Percentiles rank a stretch among this genome's conserved stretches.
Conservation (phyloP, 2,329 filamentous ascomycete genomes). For the Trichophyton schoenleinii region DNA sequence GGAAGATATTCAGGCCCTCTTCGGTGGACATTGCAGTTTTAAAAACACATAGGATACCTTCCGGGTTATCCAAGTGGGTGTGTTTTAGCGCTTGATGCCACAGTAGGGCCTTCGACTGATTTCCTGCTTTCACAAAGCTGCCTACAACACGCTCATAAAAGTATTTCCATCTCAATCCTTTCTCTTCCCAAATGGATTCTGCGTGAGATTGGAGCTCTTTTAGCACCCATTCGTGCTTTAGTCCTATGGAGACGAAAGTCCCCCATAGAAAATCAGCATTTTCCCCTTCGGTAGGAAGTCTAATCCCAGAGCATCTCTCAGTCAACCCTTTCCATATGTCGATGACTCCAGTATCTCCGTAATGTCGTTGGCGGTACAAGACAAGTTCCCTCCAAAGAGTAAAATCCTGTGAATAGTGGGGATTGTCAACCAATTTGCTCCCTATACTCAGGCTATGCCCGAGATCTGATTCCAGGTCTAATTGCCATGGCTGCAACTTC, state of each 20-base stretch:
- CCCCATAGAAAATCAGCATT: slow-evolving; percentile 32
- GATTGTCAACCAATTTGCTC: slow-evolving; percentile 28
- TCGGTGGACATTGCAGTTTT: slow-evolving; percentile 16
- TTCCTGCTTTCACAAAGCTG: slow-evolving; percentile 22
- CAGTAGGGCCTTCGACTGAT: slow-evolving; percentile 21
- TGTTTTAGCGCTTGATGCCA: slow-evolving; percentile 29
- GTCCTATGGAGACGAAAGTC: slow-evolving; percentile 26
- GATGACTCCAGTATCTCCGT: slow-evolving; percentile 31
- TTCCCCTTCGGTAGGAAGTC: slow-evolving; percentile 26
- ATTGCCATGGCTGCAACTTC: slow-evolving; percentile 19
- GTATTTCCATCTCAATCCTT: slow-evolving; percentile 26
- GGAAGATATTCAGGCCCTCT: slow-evolving; percentile 25
- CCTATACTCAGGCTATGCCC: slow-evolving; percentile 25
- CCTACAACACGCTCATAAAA: slow-evolving; percentile 30
- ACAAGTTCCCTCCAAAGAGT: slow-evolving; percentile 35
- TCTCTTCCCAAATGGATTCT: slow-evolving; percentile 28
- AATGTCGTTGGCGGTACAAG: slow-evolving; percentile 31
- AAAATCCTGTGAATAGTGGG: slow-evolving; percentile 24
- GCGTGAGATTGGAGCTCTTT: slow-evolving; percentile 26
- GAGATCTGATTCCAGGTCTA: slow-evolving; percentile 33
- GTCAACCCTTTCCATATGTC: slow-evolving; percentile 32
- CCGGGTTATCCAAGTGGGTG: slow-evolving; percentile 21
- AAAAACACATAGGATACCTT: slow-evolving; percentile 23
- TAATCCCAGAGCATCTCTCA: slow-evolving; percentile 19
- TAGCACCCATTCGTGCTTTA: slow-evolving; percentile 24